Evolutionary conservation across 2,329 filamentous ascomycete species (phyloP), one percentile per base, ranked within the genome.

Genomic region (Pyrenochaeta sp.): DNA sequence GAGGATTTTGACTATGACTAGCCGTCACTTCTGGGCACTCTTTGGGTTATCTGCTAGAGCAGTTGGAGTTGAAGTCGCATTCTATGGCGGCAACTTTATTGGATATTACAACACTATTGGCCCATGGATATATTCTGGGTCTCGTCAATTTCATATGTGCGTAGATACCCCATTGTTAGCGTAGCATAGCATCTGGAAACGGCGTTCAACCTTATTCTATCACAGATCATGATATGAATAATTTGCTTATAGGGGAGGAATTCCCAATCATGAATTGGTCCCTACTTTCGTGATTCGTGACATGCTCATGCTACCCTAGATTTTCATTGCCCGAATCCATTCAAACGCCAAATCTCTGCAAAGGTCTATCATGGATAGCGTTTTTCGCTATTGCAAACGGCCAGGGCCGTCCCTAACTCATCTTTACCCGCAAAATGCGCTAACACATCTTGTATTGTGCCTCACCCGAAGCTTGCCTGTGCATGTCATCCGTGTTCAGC

Each of bases 401-500:
- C 30, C 20, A 20, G 35, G 20, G 17, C 35, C 7, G 35, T 37
- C 35, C 9, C 35, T 20, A 37, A 10, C 15, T 21, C 15, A 6
- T 6, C 36, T 20, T 18, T 23, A 23, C 33, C 31, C 45, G 21
- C 27, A 47, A 21, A 29, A 41, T 37, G 30, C 37, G 35, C 56
- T 65, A 73, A 65, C 68, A 82, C 81, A 89, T 89, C 75, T 89
- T 94, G 83, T 97, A 99, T 66, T 87, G 83, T 77, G 89, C 91
- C 58, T 80, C 75, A 50, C 92, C 94, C 71, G 87, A 77, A 4
- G 87, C 86, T 54, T 82, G 79, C 64, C 95, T 86, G 59, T 83
- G 89, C 29, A 80, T 77, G 73, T 98, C 93, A 21, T 87, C 79
- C 3, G 92, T 91, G 69, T 91, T 85, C 46, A 97, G 85, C 71